Conservation (phyloP, 768 basidiomycete species). For the Russula vinacea region DNA sequence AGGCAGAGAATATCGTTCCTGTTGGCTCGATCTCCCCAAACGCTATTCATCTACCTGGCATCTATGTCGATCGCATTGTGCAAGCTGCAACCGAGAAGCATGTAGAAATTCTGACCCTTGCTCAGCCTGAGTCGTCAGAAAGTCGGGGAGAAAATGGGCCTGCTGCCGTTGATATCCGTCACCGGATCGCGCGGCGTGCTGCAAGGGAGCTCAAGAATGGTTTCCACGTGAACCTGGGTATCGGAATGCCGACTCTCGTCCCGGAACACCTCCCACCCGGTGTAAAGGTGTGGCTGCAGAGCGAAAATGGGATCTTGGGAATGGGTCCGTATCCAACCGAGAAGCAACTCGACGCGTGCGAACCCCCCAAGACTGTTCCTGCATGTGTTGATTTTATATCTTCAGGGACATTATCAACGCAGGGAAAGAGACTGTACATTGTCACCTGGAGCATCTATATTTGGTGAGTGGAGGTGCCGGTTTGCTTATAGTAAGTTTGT, state of each 20-base stretch:
- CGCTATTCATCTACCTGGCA: constrained; percentile 76
- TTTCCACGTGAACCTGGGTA: constrained; percentile 84
- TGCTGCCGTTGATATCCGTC: constrained; percentile 52
- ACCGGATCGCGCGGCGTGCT: constrained; percentile 79
- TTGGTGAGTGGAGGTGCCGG: constrained; percentile 52
- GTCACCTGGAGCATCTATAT: constrained; percentile 85
- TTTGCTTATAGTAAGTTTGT: neutral
- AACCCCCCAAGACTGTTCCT: constrained; percentile 24
- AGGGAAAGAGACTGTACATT: constrained; percentile 94
- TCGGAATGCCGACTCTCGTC: constrained; percentile 88
- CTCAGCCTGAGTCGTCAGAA: constrained; percentile 42
- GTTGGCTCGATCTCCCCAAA: constrained; percentile 77
- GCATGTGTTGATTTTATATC: neutral
- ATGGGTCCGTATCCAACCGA: constrained; percentile 88
- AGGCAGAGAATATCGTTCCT: constrained; percentile 90
- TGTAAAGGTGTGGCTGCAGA: constrained; percentile 84
- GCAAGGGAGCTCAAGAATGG: constrained; percentile 88
- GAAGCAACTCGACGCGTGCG: constrained; percentile 77
- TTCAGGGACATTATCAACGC: constrained; percentile 87
- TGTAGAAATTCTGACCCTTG: constrained; percentile 73
- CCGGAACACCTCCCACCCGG: constrained; percentile 72
- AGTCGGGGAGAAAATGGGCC: constrained; percentile 48
- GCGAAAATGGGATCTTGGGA: constrained; percentile 86
- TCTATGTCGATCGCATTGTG: constrained; percentile 89
- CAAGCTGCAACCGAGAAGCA: constrained; percentile 69